Evolutionary conservation across 2,329 filamentous ascomycete genomes (phyloP).

Genomic region (Tothia fuscella): DNA sequence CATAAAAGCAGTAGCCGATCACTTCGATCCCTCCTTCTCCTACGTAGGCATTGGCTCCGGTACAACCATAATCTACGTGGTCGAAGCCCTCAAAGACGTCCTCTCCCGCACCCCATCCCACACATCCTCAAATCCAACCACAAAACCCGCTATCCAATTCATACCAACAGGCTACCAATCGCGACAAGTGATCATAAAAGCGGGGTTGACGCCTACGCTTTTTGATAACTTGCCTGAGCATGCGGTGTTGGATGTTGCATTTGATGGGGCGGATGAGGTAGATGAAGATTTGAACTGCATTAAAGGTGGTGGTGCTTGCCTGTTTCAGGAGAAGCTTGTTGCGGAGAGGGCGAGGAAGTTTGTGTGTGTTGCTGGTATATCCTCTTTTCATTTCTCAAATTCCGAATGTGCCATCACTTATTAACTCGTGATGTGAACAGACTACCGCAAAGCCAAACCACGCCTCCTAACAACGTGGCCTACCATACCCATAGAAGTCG

Average conservation of each 20-base stretch:
- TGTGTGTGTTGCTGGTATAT: conserved; percentile 65
- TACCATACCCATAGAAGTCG: conserved; percentile 82
- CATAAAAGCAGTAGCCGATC: conserved; percentile 34
- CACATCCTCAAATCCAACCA: background rate
- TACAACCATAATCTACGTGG: conserved; percentile 73
- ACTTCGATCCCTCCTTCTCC: conserved; percentile 50
- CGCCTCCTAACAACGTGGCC: conserved; percentile 69
- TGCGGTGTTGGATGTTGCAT: conserved; percentile 69
- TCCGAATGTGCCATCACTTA: background rate
- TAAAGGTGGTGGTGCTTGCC: conserved; percentile 93
- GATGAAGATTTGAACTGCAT: conserved; percentile 92
- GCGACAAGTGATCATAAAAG: conserved; percentile 69
- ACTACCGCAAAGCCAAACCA: conserved; percentile 79
- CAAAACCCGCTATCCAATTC: conserved; percentile 55
- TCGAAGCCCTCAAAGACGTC: conserved; percentile 57
- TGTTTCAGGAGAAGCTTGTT: conserved; percentile 96
- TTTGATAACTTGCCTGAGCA: conserved; percentile 61
- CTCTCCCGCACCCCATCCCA: conserved; percentile 28
- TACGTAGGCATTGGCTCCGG: conserved; percentile 72
- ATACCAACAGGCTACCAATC: conserved; percentile 88
- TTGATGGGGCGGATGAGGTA: conserved; percentile 95
- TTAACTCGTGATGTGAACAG: conserved; percentile 28
- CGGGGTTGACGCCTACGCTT: conserved; percentile 63
- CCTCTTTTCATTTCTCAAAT: background rate
- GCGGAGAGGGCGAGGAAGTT: conserved; percentile 75